Base-by-base conservation (phyloP, 1,284 basidiomycete species). In the Pseudozyma flocculosa region DNA sequence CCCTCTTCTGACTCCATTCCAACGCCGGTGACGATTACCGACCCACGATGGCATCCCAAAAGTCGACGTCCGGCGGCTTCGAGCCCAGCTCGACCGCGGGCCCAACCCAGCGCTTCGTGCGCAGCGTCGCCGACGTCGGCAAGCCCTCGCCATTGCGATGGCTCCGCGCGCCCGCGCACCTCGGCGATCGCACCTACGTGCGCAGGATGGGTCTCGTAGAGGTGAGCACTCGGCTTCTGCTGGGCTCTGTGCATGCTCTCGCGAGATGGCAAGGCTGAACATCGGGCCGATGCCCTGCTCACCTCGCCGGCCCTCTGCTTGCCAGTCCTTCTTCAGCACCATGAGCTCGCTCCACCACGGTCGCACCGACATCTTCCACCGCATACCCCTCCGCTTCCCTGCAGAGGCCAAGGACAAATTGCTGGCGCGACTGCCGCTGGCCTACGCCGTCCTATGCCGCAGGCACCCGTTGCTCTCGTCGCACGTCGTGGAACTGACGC, bases 341-440 rank as follows among this genome's bases (percentile, higher is more conserved):
- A 64, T 64, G 61, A 55, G 46, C 4, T 54, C 54, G 22, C 50
- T 64, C 18, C 61, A 60, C 48, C 50, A 64, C 45, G 61, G 61
- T 0, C 45, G 56, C 23, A 64, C 61, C 48, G 61, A 64, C 38
- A 64, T 64, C 30, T 64, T 56, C 41, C 57, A 60, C 36, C 53
- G 57, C 18, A 26, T 60, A 3, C 57, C 57, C 21, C 48, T 64
- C 26, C 49, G 43, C 41, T 60, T 54, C 26, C 48, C 56, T 7
- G 29, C 42, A 3, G 5, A 41, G 10, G 47, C 45, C 3, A 49
- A 48, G 30, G 45, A 50, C 2, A 39, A 48, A 30, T 39, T 64
- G n/a, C 32, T 54, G 8, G 48, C 46, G 11, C 57, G 57, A 11
- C 48, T 64, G 19, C 53, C 61, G 13, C 48, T 64, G 5, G 57